Conservation (phyloP, 345 rosid genomes). For the Lepidium sativum region DNA sequence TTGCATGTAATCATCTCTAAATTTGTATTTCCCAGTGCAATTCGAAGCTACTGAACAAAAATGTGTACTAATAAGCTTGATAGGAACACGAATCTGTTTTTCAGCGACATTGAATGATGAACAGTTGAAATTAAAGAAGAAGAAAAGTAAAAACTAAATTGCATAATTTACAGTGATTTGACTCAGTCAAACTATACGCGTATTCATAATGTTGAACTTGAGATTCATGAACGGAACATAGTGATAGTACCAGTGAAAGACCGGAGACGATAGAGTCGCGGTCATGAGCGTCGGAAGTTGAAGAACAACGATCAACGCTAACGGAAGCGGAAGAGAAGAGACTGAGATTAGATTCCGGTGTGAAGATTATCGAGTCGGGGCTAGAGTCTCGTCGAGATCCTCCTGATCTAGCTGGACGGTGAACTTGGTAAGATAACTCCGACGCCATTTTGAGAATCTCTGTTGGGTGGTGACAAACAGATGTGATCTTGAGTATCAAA, state of each 20-base stretch:
- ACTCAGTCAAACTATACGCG: slow-evolving; percentile 1
- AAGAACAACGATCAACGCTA: slow-evolving; percentile 87
- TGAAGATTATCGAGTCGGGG: slow-evolving; percentile 79
- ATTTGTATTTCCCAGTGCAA: neutral
- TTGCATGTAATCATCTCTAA: neutral
- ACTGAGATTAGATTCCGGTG: slow-evolving; percentile 72
- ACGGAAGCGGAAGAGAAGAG: slow-evolving; percentile 87
- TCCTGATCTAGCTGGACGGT: slow-evolving; percentile 28
- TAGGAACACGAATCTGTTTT: neutral
- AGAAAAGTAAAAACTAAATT: neutral
- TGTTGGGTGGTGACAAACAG: too few species aligned
- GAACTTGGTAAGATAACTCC: slow-evolving; percentile 32
- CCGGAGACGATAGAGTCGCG: slow-evolving; percentile 64
- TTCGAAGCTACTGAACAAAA: neutral
- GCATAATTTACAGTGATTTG: slow-evolving; percentile 6
- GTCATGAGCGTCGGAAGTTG: slow-evolving; percentile 72
- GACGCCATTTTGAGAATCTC: slow-evolving; percentile 33
- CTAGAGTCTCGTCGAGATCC: slow-evolving; percentile 57
- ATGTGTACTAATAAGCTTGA: neutral
- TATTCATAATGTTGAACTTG: neutral
- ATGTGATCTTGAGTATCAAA: too few species aligned
- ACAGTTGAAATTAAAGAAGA: neutral
- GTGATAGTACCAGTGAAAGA: slow-evolving; percentile 49
- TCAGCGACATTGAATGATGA: neutral
- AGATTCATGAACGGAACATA: neutral